Evolutionary conservation across 2,329 filamentous ascomycete genomes (phyloP).

Genomic region (Dothideomycetes sp.): DNA sequence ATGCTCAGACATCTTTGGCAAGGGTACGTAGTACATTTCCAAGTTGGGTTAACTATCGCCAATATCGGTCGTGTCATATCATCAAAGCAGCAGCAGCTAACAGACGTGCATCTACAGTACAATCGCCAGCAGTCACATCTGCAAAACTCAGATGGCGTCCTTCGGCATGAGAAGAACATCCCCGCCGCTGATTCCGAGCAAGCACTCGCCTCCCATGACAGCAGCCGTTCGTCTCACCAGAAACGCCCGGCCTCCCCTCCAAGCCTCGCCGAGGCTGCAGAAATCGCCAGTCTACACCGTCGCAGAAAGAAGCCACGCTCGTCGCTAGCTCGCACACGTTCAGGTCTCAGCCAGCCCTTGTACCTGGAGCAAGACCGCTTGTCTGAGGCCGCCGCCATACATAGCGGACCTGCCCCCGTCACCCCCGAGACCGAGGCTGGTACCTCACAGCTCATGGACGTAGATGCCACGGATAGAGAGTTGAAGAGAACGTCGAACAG

Average conservation of each 20-base stretch:
- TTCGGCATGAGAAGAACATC: background rate
- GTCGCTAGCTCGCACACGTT: constrained; percentile 17
- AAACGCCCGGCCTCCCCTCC: constrained; percentile 17
- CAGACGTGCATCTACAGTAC: constrained; percentile 5
- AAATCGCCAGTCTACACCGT: constrained; percentile 37
- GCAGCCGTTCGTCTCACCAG: background rate
- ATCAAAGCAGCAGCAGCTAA: background rate
- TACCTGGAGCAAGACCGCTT: background rate
- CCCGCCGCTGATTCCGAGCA: background rate
- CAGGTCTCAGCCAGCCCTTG: constrained; percentile 4
- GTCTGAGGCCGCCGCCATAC: background rate
- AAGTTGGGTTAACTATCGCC: no score
- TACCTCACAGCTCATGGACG: background rate
- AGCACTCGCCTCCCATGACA: no score
- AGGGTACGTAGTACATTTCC: constrained; percentile 37
- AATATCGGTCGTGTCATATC: no score
- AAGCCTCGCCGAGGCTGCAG: constrained; percentile 43
- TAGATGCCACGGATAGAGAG: background rate
- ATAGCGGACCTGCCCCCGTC: constrained; percentile 14
- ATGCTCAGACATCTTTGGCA: constrained; percentile 40
- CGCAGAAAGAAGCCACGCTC: constrained; percentile 39
- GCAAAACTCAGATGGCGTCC: constrained; percentile 5
- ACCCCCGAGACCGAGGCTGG: constrained; percentile 23
- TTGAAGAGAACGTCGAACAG: background rate
- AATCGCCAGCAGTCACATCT: constrained; percentile 10